Evolutionary conservation across 106 monocot genomes (phyloP).

Genomic region (Acanthochlamys bracteata): DNA sequence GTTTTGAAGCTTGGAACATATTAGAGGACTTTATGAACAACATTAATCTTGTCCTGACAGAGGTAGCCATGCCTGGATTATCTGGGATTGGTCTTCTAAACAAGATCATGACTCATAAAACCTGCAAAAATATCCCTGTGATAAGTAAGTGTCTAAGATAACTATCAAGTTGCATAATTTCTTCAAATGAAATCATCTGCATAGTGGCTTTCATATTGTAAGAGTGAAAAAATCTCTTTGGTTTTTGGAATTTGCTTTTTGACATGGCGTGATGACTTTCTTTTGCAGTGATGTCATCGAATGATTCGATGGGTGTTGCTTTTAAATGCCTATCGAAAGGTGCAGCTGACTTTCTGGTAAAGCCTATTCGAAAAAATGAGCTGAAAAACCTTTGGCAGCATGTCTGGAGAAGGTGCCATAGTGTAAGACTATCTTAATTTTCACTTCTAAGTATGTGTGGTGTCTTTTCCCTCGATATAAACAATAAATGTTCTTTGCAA

Average conservation of each 20-base stretch:
- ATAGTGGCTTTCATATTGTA: too few species aligned
- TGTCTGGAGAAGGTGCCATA: slow-evolving; percentile 87
- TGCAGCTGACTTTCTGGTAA: slow-evolving; percentile 96
- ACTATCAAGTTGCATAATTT: slow-evolving; percentile 3
- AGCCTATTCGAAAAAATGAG: slow-evolving; percentile 95
- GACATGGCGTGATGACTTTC: slow-evolving; percentile 29
- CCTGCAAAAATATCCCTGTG: slow-evolving; percentile 85
- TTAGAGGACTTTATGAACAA: slow-evolving; percentile 51
- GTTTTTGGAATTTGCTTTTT: background rate
- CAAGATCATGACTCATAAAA: slow-evolving; percentile 83
- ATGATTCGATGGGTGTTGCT: slow-evolving; percentile 89
- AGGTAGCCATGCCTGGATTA: slow-evolving; percentile 73
- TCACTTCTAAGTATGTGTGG: background rate
- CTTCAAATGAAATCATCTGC: background rate
- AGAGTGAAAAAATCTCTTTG: background rate
- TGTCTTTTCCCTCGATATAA: background rate
- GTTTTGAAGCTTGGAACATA: slow-evolving; percentile 85
- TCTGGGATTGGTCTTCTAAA: slow-evolving; percentile 82
- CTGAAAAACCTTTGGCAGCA: slow-evolving; percentile 99
- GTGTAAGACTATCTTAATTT: slow-evolving; percentile 15
- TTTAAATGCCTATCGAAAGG: slow-evolving; percentile 96
- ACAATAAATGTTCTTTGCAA: background rate
- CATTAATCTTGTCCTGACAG: slow-evolving; percentile 82
- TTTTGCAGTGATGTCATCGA: slow-evolving; percentile 96
- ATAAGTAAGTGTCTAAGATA: slow-evolving; percentile 61